These are phyloP conservation scores for Trifolium dubium DNA, from an alignment of 306 rosid species.

Conservation along the genomic window DNA sequence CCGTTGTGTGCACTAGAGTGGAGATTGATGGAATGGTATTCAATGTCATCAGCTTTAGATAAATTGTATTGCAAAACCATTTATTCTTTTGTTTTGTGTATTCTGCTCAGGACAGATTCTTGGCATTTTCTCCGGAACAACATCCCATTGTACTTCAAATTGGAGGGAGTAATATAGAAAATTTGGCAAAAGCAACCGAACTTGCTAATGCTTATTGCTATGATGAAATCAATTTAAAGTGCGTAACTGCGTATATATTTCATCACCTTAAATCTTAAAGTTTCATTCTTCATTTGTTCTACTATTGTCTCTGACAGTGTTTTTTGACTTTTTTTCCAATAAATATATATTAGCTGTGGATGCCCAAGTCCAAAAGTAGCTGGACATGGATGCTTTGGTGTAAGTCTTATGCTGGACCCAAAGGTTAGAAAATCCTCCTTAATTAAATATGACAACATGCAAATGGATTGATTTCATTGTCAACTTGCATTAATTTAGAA, in stretches of 20 bases:
- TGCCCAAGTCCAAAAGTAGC: slow-evolving; percentile 98
- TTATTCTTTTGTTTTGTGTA: slow-evolving; percentile 35
- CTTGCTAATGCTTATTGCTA: slow-evolving; percentile 81
- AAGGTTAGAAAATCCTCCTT: slow-evolving; percentile 67
- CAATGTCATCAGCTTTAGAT: slow-evolving; percentile 2
- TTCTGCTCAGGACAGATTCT: slow-evolving; percentile 91
- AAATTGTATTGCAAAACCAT: background rate
- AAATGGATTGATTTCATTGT: slow-evolving; percentile 26
- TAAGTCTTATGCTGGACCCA: slow-evolving; percentile 91
- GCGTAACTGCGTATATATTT: slow-evolving; percentile 46
- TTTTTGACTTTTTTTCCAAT: background rate
- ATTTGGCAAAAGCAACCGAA: slow-evolving; percentile 81
- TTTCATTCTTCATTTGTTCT: slow-evolving; percentile 4
- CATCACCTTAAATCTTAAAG: slow-evolving; percentile 19
- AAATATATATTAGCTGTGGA: slow-evolving; percentile 66
- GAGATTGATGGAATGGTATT: background rate
- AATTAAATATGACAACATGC: slow-evolving; percentile 34
- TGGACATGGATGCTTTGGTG: slow-evolving; percentile 98
- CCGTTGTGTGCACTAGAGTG: slow-evolving; percentile 11
- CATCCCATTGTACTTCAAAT: slow-evolving; percentile 95
- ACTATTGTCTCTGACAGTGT: slow-evolving; percentile 9
- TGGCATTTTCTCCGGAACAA: slow-evolving; percentile 86
- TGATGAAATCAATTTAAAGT: slow-evolving; percentile 93
- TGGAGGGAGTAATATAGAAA: slow-evolving; percentile 87
- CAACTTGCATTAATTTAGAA: slow-evolving; percentile 50